A percentile compares a stretch with the other conserved stretches of the same genome.
Evolutionary conservation across 179 eudicot genomes (phyloP).

Genomic region (Gypsophila paniculata): DNA sequence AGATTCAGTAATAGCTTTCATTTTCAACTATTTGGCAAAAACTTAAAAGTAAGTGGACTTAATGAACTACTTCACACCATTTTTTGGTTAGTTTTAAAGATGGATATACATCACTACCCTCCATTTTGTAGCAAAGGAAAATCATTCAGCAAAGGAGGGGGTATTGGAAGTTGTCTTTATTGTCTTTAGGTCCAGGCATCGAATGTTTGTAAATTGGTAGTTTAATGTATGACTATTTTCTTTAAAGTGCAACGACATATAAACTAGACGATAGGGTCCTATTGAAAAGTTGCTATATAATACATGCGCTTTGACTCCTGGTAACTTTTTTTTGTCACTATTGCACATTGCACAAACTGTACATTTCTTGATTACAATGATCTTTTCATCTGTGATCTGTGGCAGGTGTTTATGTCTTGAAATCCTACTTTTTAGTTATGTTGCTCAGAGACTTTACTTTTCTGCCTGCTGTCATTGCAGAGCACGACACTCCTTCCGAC

Average conservation of each 20-base stretch:
- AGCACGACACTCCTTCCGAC: not conserved
- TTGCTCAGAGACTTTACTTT: not conserved
- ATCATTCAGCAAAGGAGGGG: not conserved
- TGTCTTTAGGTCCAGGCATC: not conserved
- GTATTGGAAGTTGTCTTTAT: not conserved
- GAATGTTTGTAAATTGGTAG: not conserved
- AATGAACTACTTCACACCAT: too few relatives aligned
- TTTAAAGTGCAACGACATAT: not conserved
- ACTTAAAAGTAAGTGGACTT: not conserved
- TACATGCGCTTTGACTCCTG: not conserved
- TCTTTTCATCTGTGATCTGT: not conserved
- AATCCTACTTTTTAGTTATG: not conserved
- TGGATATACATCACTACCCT: not conserved
- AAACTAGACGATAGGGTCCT: not conserved
- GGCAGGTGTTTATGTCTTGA: not conserved
- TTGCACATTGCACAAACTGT: not conserved
- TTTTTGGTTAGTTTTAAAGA: too few relatives aligned
- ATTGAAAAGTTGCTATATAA: not conserved
- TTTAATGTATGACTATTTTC: not conserved
- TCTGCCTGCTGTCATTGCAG: not conserved
- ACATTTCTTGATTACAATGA: not conserved
- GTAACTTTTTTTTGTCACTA: not conserved
- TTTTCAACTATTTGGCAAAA: not conserved
- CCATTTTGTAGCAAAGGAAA: not conserved
- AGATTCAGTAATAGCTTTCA: not conserved